Base-by-base conservation (phyloP, 768 basidiomycete genomes). In the Coprinellus micaceus region DNA sequence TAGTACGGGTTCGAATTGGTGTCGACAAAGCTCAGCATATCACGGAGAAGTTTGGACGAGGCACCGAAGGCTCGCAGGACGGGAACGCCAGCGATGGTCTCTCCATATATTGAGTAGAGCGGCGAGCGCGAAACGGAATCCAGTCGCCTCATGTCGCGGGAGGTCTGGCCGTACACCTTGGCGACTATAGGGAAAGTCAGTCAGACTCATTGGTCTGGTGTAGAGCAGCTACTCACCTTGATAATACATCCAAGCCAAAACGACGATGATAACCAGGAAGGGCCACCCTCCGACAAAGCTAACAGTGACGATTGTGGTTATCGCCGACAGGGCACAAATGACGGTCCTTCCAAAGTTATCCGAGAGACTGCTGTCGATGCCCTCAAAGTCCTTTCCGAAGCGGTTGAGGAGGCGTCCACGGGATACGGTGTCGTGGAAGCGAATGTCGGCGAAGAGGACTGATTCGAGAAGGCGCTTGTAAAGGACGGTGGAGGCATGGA, bases 381-480 rank as follows among this genome's bases (percentile, higher is more conserved):
- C 89, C 74, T 94, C 92, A 54, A 95, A 89, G 66, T 95, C 94
- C 68, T 95, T 95, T 41, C 94, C 93, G 60, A 90, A 89, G 45
- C 92, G 77, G 61, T 94, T 92, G 36, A 94, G 70, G 10, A 91
- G 73, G 2, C 93, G 83, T 4, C 94, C 94, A 36, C 91, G 83
- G 50, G 88, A 91, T 2, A 91, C 82, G 0, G 94, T 97, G 64
- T 97, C 94, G 62, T 96, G 94, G 78, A 97, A 96, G 40, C 94
- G 83, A 55, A 96, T 86, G 45, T 91, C 83, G 7, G 94, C 91
- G 64, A 94, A 94, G 1, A 97, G 74, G 2, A 96, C 86, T 0
- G 85, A 69, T 64, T 95, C 88, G 25, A 95, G 73, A 37, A 95
- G 77, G 33, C 76, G 74, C 66, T 89, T 77, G 71, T 96, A 92